Evolutionary conservation across 352 stramenopile genomes (phyloP).

Genomic region (Paralagenidium karlingii): DNA sequence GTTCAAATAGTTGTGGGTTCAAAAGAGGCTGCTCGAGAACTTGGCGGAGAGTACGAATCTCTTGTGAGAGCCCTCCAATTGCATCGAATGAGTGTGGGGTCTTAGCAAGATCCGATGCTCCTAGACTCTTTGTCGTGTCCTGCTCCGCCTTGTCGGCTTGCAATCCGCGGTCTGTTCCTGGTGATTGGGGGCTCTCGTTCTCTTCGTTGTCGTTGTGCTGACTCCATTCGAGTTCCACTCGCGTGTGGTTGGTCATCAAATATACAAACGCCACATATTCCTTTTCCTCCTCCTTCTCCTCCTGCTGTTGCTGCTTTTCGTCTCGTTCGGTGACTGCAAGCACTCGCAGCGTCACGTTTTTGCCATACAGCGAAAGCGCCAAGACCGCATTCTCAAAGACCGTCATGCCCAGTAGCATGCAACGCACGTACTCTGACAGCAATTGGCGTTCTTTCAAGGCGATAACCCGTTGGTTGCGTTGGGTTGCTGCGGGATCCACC

Average conservation of each 20-base stretch:
- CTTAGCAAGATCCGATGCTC: neutral
- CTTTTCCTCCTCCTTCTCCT: neutral
- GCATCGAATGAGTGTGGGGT: conserved; percentile 34
- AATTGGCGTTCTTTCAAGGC: conserved; percentile 39
- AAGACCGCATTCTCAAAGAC: conserved; percentile 35
- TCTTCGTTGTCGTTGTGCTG: neutral
- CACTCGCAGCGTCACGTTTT: conserved; percentile 38
- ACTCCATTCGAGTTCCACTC: conserved; percentile 1
- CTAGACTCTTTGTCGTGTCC: neutral
- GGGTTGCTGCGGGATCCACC: conserved; percentile 18
- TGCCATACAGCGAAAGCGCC: conserved; percentile 43
- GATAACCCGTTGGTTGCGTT: conserved; percentile 9
- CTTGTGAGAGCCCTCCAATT: conserved; percentile 84
- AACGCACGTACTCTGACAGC: conserved; percentile 34
- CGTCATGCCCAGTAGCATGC: conserved; percentile 53
- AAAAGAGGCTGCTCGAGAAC: conserved; percentile 93
- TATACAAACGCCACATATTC: too few relatives aligned
- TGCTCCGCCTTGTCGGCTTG: conserved; percentile 6
- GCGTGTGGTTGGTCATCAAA: conserved; percentile 9
- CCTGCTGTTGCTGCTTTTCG: neutral
- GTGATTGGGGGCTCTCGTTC: conserved; percentile 1
- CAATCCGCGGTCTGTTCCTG: conserved; percentile 3
- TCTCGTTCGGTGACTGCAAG: neutral
- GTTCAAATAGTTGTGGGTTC: conserved; percentile 89
- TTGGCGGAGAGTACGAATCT: conserved; percentile 91